Conservation (phyloP, 2,329 filamentous ascomycete genomes). For the Trichoderma atrobrunneum region DNA sequence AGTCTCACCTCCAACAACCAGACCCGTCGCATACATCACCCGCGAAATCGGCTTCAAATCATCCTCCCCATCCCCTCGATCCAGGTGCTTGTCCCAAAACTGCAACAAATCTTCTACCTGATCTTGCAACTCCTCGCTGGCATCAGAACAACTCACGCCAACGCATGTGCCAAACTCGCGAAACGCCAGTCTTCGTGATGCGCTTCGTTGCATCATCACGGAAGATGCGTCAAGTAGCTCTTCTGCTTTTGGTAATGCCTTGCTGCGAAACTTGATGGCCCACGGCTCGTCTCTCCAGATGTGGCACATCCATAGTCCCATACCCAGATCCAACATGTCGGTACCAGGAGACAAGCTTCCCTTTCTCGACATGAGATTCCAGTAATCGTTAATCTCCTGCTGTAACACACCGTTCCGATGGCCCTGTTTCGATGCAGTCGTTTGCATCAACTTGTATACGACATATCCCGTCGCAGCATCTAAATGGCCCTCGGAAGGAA, state of each 20-base stretch:
- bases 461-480: conserved; percentile 56
- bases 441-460: conserved; percentile 47
- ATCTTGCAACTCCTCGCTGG: conserved; percentile 31
- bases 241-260: conserved; percentile 30
- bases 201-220: conserved; percentile 25
- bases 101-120: conserved; percentile 30
- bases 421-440: conserved; percentile 33
- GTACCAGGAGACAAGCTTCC: conserved; percentile 43
- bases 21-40: conserved; percentile 56
- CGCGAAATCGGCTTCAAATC: conserved; percentile 53
- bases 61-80: conserved; percentile 30
- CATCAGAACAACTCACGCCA: conserved; percentile 42
- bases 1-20: conserved; percentile 53
- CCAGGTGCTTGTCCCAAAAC: conserved; percentile 35
- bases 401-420: conserved; percentile 30
- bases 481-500: conserved; percentile 51
- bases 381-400: conserved; percentile 53
- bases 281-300: conserved; percentile 49
- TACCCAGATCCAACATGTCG: conserved; percentile 56
- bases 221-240: conserved; percentile 24
- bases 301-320: conserved; percentile 57
- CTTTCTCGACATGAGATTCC: conserved; percentile 42
- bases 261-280: conserved; percentile 39
- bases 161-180: conserved; percentile 54
- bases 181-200: conserved; percentile 44